Evolutionary conservation across 2,329 filamentous ascomycete species (phyloP), one percentile per base, ranked within the genome.

Genomic region (Penicillium vulpinum): DNA sequence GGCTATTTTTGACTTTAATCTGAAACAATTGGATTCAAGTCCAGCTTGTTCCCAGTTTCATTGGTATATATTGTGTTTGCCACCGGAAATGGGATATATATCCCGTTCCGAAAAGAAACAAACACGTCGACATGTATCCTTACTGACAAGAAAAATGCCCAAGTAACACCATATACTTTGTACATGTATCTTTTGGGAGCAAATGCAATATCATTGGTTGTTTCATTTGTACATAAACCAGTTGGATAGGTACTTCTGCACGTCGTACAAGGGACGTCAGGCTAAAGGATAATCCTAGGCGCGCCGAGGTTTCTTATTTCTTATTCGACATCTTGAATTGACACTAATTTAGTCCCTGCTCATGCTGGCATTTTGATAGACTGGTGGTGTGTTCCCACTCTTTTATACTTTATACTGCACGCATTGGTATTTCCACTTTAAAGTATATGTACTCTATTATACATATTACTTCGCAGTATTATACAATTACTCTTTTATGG

Each of bases 231-330:
- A 26, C 29, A 50, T 31, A 40, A n/a, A 35, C 46, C 40, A 44
- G 39, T 56, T 51, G 44, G 45, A 53, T 51, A 43, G 46, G 47
- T 56, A 49, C 54, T 55, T 47, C 56, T 59, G 43, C 53, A 59
- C 44, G 61, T 65, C 40, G 57, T 54, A 62, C 64, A 64, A 57
- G 47, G 53, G 39, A 53, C 22, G 47, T 38, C 45, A 36, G 61
- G 50, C 59, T 54, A 59, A 55, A 56, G 45, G 33, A 43, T 48
- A 58, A 58, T 59, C 40, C 26, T 46, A 36, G 46, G 36, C 49
- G 26, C 28, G 24, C 22, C 0, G 6, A 11, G 21, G 2, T 7
- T 45, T 36, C 29, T 22, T 44, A 44, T 31, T 35, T 43, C 22
- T 21, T 15, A 44, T 29, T 29, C 13, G 6, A 45, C 18, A 21